Conservation (phyloP, 495 filamentous ascomycete species). For the Aspergillus mulundensis region DNA sequence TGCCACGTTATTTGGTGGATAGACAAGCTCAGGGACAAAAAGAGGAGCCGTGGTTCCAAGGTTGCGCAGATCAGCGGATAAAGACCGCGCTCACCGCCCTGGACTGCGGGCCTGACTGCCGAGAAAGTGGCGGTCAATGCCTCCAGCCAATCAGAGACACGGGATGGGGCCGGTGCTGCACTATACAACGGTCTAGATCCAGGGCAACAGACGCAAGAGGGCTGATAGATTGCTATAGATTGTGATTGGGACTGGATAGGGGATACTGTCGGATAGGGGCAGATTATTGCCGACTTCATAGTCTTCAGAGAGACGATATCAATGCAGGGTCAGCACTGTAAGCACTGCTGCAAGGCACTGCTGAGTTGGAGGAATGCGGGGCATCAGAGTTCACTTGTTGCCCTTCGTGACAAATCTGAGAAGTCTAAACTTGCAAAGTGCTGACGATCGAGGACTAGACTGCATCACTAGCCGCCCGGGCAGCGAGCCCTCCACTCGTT, state of each 20-base stretch:
- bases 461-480: constrained; percentile 3
- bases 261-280: background rate
- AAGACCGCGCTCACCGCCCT: background rate
- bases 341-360: background rate
- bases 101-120: background rate
- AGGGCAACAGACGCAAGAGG: background rate
- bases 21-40: background rate
- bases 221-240: background rate
- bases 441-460: background rate
- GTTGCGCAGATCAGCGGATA: background rate
- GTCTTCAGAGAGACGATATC: background rate
- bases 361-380: background rate
- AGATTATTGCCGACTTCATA: background rate
- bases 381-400: background rate
- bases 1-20: background rate
- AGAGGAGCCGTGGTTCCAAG: background rate
- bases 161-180: background rate
- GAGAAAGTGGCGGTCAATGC: background rate
- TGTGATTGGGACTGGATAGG: background rate
- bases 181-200: background rate
- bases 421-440: background rate
- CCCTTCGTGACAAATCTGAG: background rate
- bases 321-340: background rate
- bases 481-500: constrained; percentile 3
- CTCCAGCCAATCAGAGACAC: background rate